phyloP scores from a whole-genome alignment of 2,329 filamentous ascomycete genomes.

The Phoma sp. region DNA sequence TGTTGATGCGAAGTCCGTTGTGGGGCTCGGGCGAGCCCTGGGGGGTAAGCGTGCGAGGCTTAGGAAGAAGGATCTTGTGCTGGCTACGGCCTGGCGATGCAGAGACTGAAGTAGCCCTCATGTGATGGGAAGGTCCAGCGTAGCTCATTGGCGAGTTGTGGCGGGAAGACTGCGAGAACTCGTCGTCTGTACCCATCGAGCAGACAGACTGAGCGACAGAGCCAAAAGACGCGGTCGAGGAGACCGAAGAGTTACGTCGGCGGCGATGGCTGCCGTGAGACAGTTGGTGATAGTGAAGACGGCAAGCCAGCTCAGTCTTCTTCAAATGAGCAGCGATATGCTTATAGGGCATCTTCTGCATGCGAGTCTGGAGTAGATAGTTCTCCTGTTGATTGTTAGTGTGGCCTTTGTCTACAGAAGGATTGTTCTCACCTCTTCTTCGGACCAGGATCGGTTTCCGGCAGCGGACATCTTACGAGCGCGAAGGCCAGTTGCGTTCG shows the following conservation, averaged over 20 bases:
- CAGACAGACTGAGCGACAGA: constrained; percentile 48
- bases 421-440: constrained; percentile 71
- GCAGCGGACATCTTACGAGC: constrained; percentile 73
- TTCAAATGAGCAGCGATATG: constrained; percentile 84
- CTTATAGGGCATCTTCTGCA: constrained; percentile 91
- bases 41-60: constrained; percentile 59
- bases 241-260: constrained; percentile 74
- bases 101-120: constrained; percentile 46
- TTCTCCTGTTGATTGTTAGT: constrained; percentile 66
- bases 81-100: constrained; percentile 62
- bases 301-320: constrained; percentile 87
- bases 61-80: constrained; percentile 64
- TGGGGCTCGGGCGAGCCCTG: constrained; percentile 47
- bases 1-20: constrained; percentile 52
- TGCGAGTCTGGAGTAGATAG: constrained; percentile 81
- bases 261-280: constrained; percentile 82
- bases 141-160: constrained; percentile 54
- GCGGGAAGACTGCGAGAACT: constrained; percentile 46
- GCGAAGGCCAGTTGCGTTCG: constrained; percentile 60
- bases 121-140: constrained; percentile 46
- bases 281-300: constrained; percentile 85
- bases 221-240: constrained; percentile 57
- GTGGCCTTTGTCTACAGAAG: neutral
- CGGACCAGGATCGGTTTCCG: constrained; percentile 81
- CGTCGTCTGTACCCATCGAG: constrained; percentile 44